These are phyloP conservation scores for Apiospora marii DNA, from an alignment of 2,329 filamentous ascomycete species.

Conservation along the genomic window DNA sequence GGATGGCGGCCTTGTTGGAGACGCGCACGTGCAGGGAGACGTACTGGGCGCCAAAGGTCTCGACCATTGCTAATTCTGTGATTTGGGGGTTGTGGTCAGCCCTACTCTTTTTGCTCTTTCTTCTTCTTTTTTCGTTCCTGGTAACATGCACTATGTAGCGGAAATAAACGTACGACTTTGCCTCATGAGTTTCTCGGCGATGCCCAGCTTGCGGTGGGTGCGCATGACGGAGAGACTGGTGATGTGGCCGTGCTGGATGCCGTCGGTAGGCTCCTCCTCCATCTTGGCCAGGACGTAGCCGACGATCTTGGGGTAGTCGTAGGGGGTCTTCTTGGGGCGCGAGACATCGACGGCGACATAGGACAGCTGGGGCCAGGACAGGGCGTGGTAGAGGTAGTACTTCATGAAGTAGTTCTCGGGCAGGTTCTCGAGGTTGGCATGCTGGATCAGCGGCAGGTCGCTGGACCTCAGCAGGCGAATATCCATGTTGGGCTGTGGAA, in stretches of 20 bases:
- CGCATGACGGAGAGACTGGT: slow-evolving; percentile 96
- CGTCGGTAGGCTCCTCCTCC: slow-evolving; percentile 96
- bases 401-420: slow-evolving; percentile 99
- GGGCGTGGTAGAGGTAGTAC: slow-evolving; percentile 99
- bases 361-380: slow-evolving; percentile 96
- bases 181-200: slow-evolving; percentile 97
- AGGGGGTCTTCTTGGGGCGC: slow-evolving; percentile 76
- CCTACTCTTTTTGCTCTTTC: background rate
- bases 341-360: slow-evolving; percentile 95
- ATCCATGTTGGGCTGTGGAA: slow-evolving; percentile 69
- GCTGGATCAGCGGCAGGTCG: slow-evolving; percentile 92
- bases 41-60: slow-evolving; percentile 89
- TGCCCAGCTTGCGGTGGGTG: slow-evolving; percentile 87
- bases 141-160: slow-evolving; percentile 1
- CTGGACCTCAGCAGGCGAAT: slow-evolving; percentile 85
- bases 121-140: background rate
- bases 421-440: slow-evolving; percentile 98
- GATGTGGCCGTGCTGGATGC: slow-evolving; percentile 93
- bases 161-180: slow-evolving; percentile 78
- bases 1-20: slow-evolving; percentile 89
- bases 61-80: slow-evolving; percentile 92
- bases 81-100: background rate
- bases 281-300: slow-evolving; percentile 99
- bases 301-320: slow-evolving; percentile 96
- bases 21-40: slow-evolving; percentile 96